Evolutionary conservation across 805 yeast genomes (phyloP).

Genomic region (Metschnikowia lochheadii): DNA sequence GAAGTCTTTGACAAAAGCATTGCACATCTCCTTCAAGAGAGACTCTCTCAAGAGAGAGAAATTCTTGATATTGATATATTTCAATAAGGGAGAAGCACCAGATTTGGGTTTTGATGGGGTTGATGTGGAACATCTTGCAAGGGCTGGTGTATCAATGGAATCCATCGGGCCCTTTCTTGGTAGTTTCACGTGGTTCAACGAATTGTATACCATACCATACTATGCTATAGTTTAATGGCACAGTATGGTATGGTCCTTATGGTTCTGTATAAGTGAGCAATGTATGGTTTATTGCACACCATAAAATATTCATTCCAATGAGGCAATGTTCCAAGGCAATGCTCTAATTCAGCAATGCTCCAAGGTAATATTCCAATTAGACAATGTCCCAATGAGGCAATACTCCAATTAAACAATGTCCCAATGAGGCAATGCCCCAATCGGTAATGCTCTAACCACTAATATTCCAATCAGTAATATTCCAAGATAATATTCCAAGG

Average conservation of each 20-base stretch:
- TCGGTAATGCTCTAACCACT: not conserved
- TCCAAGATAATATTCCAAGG: too few relatives aligned
- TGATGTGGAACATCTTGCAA: constrained; percentile 79
- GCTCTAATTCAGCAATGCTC: not conserved
- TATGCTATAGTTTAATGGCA: too few relatives aligned
- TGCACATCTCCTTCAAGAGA: constrained; percentile 52
- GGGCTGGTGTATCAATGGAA: constrained; percentile 93
- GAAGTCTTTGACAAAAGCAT: constrained; percentile 49
- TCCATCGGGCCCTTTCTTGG: constrained; percentile 53
- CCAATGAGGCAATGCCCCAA: not conserved
- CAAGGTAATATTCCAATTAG: constrained; percentile 21
- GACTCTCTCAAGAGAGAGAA: too few relatives aligned
- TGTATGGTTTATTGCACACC: not conserved
- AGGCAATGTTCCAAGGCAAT: too few relatives aligned
- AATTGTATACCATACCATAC: too few relatives aligned
- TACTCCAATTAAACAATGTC: too few relatives aligned
- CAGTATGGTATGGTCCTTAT: too few relatives aligned
- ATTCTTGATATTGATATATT: constrained; percentile 83
- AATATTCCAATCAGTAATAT: not conserved
- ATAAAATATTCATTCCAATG: too few relatives aligned
- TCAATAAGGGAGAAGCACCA: constrained; percentile 96
- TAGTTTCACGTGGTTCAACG: too few relatives aligned
- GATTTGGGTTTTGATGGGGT: constrained; percentile 89
- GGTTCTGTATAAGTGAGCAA: not conserved
- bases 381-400: constrained; percentile 44